Percentiles rank a stretch among this genome's conserved stretches.
Conservation (phyloP, 768 basidiomycete species). For the Ephemerocybe angulata region DNA sequence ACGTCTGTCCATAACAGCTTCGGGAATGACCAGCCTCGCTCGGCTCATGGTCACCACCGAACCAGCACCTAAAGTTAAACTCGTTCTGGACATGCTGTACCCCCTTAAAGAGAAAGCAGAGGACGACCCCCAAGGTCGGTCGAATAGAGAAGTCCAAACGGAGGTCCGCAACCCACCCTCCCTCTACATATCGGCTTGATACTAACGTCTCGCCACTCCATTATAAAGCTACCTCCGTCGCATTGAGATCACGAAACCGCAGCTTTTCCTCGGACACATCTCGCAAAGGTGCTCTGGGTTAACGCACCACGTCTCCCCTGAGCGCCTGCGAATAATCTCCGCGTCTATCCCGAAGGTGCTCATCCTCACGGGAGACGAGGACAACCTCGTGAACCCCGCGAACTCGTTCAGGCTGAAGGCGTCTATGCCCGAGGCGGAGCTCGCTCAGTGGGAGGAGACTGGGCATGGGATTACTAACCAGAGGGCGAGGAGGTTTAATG, state of each 20-base stretch:
- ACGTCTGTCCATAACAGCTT: slow-evolving; percentile 30
- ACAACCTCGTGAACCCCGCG: slow-evolving; percentile 49
- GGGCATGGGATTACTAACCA: too few relatives aligned
- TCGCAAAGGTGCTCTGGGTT: slow-evolving; percentile 71
- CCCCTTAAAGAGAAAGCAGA: slow-evolving; percentile 52
- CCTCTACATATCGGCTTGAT: too few relatives aligned
- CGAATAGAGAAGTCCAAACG: slow-evolving; percentile 58
- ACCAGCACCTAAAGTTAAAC: slow-evolving; percentile 42
- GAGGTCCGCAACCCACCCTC: too few relatives aligned
- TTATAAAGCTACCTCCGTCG: slow-evolving; percentile 44
- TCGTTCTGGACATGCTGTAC: slow-evolving; percentile 57
- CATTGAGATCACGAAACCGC: slow-evolving; percentile 51
- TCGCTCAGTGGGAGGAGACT: slow-evolving; percentile 56
- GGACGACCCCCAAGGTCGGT: slow-evolving; percentile 53
- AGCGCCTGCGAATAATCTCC: slow-evolving; percentile 47
- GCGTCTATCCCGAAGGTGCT: slow-evolving; percentile 59
- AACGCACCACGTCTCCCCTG: slow-evolving; percentile 55
- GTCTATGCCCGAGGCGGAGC: slow-evolving; percentile 58
- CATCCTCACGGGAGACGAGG: slow-evolving; percentile 67
- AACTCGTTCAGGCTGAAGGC: slow-evolving; percentile 52
- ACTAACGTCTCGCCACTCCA: too few relatives aligned
- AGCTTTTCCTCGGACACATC: slow-evolving; percentile 57
- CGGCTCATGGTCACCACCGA: slow-evolving; percentile 43
- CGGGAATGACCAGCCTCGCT: slow-evolving; percentile 33
- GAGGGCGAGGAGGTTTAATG: too few relatives aligned